These are phyloP conservation scores for Tetrapisispora nanseiensis DNA, from an alignment of 805 yeast genomes.

Conservation along the genomic window DNA sequence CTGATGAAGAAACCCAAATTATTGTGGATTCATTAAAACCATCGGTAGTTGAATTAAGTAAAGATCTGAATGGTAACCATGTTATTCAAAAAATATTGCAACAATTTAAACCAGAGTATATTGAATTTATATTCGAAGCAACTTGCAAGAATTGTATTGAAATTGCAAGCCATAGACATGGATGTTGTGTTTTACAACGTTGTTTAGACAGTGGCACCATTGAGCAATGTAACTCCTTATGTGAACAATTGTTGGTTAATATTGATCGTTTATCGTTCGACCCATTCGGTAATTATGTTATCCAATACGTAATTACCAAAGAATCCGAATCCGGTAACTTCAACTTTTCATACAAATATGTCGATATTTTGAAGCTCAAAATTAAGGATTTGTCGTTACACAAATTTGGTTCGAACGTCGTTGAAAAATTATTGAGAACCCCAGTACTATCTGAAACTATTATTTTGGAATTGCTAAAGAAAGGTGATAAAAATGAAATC, in stretches of 20 bases:
- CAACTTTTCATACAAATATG: constrained; percentile 27
- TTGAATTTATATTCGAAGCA: constrained; percentile 85
- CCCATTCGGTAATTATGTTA: constrained; percentile 95
- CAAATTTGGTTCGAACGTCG: constrained; percentile 88
- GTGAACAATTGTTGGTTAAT: constrained; percentile 55
- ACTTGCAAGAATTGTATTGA: constrained; percentile 62
- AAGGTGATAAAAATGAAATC: constrained; percentile 26
- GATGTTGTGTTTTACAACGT: constrained; percentile 93
- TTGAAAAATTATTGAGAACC: constrained; percentile 71
- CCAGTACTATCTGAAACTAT: constrained; percentile 38
- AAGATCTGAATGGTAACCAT: constrained; percentile 93
- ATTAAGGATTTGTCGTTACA: constrained; percentile 55
- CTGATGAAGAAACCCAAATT: constrained; percentile 61
- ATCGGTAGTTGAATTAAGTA: constrained; percentile 68
- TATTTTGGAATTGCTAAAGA: constrained; percentile 38
- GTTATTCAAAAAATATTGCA: constrained; percentile 89
- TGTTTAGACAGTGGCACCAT: constrained; percentile 82
- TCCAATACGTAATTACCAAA: constrained; percentile 72
- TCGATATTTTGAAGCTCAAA: constrained; percentile 27
- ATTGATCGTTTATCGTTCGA: constrained; percentile 69
- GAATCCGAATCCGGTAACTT: constrained; percentile 26
- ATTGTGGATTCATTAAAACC: constrained; percentile 51
- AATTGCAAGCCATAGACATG: constrained; percentile 92
- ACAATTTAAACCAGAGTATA: constrained; percentile 51
- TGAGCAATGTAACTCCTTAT: constrained; percentile 58